Evolutionary conservation across 345 rosid species (phyloP), one percentile per base, ranked within the genome.

Genomic region (Populus alba): DNA sequence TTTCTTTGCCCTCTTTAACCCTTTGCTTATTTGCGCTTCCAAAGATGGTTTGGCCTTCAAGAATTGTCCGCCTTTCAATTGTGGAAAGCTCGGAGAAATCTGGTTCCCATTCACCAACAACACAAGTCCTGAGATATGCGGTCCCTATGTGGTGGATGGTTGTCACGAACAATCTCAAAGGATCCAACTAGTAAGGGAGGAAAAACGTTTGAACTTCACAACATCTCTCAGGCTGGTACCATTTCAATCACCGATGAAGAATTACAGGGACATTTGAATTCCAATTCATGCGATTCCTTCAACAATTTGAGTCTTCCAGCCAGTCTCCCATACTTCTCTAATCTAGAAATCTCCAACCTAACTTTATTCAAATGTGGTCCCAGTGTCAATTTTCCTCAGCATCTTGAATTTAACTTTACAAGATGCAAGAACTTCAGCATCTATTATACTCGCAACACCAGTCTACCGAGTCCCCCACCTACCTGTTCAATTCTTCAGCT

Each of bases 211-310:
- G 1, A 13, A 65, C 22, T 89, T 25, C 17, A 5, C 1, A 53
- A 18, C 70, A 81, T 90, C 75, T 77, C 85, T 65, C 81, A 85
- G 66, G 82, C 76, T 70, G 2, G 63, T 57, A 78, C 77, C 20
- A 31, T 81, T 35, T 39, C 20, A 11, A 70, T n/a, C n/a, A n/a
- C n/a, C n/a, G n/a, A n/a, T n/a, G n/a, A n/a, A n/a, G n/a, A n/a
- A n/a, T n/a, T n/a, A n/a, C n/a, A n/a, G n/a, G n/a, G n/a, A n/a
- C n/a, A n/a, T n/a, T n/a, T n/a, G n/a, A n/a, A n/a, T n/a, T n/a
- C n/a, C n/a, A n/a, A n/a, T n/a, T n/a, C n/a, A n/a, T n/a, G n/a
- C n/a, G n/a, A n/a, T n/a, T n/a, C n/a, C n/a, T n/a, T n/a, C n/a
- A 72, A 78, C 37, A 75, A 23, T 41, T 59, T 82, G 9, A 80